A percentile compares a stretch with the other conserved stretches of the same genome.
phyloP scores from a whole-genome alignment of 1,284 basidiomycete species.

The Trichosporon asahii region DNA sequence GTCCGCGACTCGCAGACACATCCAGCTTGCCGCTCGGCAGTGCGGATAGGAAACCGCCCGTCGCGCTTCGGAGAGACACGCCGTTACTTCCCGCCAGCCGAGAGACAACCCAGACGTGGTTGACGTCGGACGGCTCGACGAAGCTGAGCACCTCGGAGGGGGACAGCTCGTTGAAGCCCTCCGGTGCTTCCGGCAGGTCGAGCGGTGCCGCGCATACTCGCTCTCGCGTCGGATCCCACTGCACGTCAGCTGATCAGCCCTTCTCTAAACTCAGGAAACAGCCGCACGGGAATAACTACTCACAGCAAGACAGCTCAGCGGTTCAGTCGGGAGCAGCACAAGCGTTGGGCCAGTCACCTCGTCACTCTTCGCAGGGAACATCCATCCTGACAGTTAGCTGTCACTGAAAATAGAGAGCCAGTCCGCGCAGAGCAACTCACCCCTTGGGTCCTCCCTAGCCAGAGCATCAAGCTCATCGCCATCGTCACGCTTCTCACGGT shows the following conservation, averaged over 20 bases:
- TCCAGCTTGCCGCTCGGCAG: constrained; percentile 44
- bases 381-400: constrained; percentile 46
- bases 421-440: constrained; percentile 19
- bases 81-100: constrained; percentile 54
- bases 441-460: constrained; percentile 46
- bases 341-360: constrained; percentile 53
- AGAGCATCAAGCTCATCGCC: constrained; percentile 40
- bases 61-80: constrained; percentile 49
- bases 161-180: constrained; percentile 45
- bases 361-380: constrained; percentile 46
- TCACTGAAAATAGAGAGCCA: too few relatives aligned
- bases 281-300: too few relatives aligned
- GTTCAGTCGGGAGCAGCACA: constrained; percentile 48
- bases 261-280: too few relatives aligned
- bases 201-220: constrained; percentile 47
- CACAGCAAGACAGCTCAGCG: constrained; percentile 45
- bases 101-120: constrained; percentile 56
- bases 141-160: constrained; percentile 40
- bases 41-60: constrained; percentile 50
- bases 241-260: constrained; percentile 15
- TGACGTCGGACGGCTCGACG: constrained; percentile 53
- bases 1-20: constrained; percentile 46
- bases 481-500: constrained; percentile 35
- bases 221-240: constrained; percentile 49
- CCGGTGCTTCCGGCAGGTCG: constrained; percentile 48